Evolutionary conservation across 805 yeast species (phyloP), one percentile per base, ranked within the genome.

Genomic region (Grigorovia yakushimaensis): DNA sequence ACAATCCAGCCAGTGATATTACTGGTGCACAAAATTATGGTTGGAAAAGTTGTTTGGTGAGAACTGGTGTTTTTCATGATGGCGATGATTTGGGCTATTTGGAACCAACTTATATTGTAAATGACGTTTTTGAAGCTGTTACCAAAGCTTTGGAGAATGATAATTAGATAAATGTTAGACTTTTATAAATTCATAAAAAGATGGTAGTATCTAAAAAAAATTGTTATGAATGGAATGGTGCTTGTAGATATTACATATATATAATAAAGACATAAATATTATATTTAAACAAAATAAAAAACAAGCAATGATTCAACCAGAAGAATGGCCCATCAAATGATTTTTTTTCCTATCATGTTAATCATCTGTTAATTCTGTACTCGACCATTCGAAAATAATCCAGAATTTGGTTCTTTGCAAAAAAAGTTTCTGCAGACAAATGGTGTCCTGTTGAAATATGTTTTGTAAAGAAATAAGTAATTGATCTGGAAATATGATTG

Each of bases 1-100:
- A 93, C 66, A 93, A 93, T 64, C 98, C 97, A 4, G 93, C 82
- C 24, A 78, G 88, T 44, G 98, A 93, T 62, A 93, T 93, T 46
- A 73, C 74, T 47, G 98, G 98, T 0, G 98, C 96, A 5, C 82
- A 84, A 56, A 69, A 71, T 44, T 81, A 82, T 60, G 95, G 96
- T 3, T 93, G 98, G 98, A 79, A 83, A 43, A 81, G 93, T 11
- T 76, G 88, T 36, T 73, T 93, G 41, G 87, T 93, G 22, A 73
- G 81, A 51, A 85, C 97, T 0, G 98, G 98, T 0, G 98, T 93
- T 4, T 93, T 79, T 62, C 70, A 72, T 50, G 85, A 81, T 52
- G 69, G 69, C 1, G 77, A 73, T 41, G 67, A 61, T n/a, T 53
- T 72, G 24, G 64, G 64, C 1, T 17, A 47, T 17, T 69, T 74